Percentiles rank a stretch among this genome's conserved stretches.
phyloP scores from a whole-genome alignment of 306 rosid genomes.

The Mucuna pruriens region DNA sequence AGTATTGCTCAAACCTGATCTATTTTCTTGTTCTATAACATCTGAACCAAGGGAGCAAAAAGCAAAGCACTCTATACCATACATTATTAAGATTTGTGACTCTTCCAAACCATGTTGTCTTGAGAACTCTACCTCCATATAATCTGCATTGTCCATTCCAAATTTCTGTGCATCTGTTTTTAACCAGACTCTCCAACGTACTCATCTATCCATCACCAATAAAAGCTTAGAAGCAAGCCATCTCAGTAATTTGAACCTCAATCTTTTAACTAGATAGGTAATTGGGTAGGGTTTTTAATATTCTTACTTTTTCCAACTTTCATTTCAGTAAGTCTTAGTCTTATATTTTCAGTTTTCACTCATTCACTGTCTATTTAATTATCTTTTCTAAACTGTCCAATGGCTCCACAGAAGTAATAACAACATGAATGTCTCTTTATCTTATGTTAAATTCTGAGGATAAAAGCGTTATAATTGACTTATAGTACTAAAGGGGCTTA shows the following conservation, averaged over 20 bases:
- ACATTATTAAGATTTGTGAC: slow-evolving; percentile 34
- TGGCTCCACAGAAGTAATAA: not conserved
- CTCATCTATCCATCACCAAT: not conserved
- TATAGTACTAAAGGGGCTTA: not conserved
- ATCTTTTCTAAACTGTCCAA: not conserved
- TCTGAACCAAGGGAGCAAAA: slow-evolving; percentile 49
- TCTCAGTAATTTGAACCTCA: not conserved
- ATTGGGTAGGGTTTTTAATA: not conserved
- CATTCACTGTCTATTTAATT: too few relatives aligned
- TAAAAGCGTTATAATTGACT: not conserved
- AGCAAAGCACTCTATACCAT: slow-evolving; percentile 58
- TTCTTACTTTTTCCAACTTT: not conserved
- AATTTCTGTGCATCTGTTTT: not conserved
- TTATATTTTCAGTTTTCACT: too few relatives aligned
- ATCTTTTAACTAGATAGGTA: not conserved
- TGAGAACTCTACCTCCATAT: not conserved
- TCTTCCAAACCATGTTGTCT: not conserved
- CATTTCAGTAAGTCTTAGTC: not conserved
- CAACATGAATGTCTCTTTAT: not conserved
- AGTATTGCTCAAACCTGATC: not conserved
- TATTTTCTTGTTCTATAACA: slow-evolving; percentile 51
- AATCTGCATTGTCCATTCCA: not conserved
- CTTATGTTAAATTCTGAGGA: not conserved
- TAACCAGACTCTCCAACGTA: too few relatives aligned
- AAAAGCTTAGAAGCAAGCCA: not conserved